phyloP scores from a whole-genome alignment of 768 basidiomycete genomes.

The Boletus reticulatus region DNA sequence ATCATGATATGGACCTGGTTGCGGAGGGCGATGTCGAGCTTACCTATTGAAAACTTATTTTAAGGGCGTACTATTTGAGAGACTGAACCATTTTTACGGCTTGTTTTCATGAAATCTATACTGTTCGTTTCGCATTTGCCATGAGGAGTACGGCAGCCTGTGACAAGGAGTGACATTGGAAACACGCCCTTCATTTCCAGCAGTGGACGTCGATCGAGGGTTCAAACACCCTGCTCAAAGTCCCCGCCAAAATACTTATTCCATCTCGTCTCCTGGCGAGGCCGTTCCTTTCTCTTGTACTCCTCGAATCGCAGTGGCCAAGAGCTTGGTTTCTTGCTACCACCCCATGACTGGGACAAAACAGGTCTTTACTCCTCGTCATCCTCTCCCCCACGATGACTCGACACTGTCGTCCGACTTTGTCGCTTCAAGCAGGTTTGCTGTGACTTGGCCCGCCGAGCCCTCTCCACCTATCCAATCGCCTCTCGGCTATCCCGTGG shows the following conservation, averaged over 20 bases:
- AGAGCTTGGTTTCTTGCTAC: slow-evolving; percentile 16
- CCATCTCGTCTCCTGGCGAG: slow-evolving; percentile 30
- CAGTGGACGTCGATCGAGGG: slow-evolving; percentile 28
- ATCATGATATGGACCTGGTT: slow-evolving; percentile 94
- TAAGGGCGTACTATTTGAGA: slow-evolving; percentile 26
- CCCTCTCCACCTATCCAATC: slow-evolving; percentile 38
- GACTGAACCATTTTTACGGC: slow-evolving; percentile 14
- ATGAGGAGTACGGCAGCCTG: slow-evolving; percentile 26
- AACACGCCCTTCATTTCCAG: slow-evolving; percentile 22
- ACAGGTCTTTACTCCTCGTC: slow-evolving; percentile 49
- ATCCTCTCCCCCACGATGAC: slow-evolving; percentile 41
- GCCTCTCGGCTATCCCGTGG: slow-evolving; percentile 29
- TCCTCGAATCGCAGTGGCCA: slow-evolving; percentile 9
- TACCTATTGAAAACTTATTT: slow-evolving; percentile 33
- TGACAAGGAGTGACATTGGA: slow-evolving; percentile 28
- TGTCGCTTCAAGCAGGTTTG: slow-evolving; percentile 54
- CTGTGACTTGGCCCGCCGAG: slow-evolving; percentile 55
- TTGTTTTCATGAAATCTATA: slow-evolving; percentile 31
- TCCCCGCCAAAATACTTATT: slow-evolving; percentile 11
- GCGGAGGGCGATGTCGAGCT: slow-evolving; percentile 76
- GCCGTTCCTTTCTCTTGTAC: slow-evolving; percentile 8
- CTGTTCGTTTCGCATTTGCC: slow-evolving; percentile 18
- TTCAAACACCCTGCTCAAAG: slow-evolving; percentile 13
- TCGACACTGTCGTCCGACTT: slow-evolving; percentile 45
- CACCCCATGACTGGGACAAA: slow-evolving; percentile 29